These are phyloP conservation scores for Penicillium alfredii DNA, from an alignment of 495 filamentous ascomycete species.

Conservation along the genomic window DNA sequence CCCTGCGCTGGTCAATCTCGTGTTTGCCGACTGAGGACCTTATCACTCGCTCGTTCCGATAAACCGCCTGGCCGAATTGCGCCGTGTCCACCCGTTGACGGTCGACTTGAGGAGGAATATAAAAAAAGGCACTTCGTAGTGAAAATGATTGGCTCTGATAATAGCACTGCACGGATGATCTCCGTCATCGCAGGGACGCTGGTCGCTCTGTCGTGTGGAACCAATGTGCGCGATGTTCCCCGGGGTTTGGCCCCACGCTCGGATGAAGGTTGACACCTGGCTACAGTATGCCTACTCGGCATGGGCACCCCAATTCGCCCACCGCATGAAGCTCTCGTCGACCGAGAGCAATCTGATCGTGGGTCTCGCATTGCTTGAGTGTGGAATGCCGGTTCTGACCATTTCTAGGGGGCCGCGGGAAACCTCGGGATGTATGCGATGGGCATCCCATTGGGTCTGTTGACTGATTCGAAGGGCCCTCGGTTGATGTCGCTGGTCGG, in stretches of 20 bases:
- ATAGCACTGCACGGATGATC: slow-evolving; percentile 48
- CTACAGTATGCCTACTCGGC: slow-evolving; percentile 93
- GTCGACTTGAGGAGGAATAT: no score
- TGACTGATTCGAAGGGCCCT: slow-evolving; percentile 80
- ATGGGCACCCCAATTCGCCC: slow-evolving; percentile 93
- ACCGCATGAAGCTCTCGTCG: slow-evolving; percentile 75
- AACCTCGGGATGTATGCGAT: slow-evolving; percentile 93
- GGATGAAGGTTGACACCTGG: slow-evolving; percentile 3
- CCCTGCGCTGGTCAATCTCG: slow-evolving; percentile 3
- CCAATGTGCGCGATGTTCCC: slow-evolving; percentile 60
- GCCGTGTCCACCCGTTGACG: no score
- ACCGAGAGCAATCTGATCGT: slow-evolving; percentile 89
- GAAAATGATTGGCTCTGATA: slow-evolving; percentile 24
- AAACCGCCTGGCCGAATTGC: slow-evolving; percentile 5
- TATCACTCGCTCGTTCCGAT: slow-evolving; percentile 7
- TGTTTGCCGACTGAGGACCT: slow-evolving; percentile 1
- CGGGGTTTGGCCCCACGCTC: no score
- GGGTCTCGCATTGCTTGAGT: slow-evolving; percentile 25
- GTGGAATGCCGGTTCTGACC: slow-evolving; percentile 13
- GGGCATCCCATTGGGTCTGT: slow-evolving; percentile 82
- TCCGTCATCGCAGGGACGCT: slow-evolving; percentile 80
- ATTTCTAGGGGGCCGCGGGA: slow-evolving; percentile 65
- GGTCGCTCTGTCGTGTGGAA: slow-evolving; percentile 85
- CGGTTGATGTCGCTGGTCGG: slow-evolving; percentile 70
- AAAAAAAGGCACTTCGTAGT: slow-evolving; percentile 8